Base-by-base conservation (phyloP, 164 flowering plant genomes). In the Berberis thunbergii region DNA sequence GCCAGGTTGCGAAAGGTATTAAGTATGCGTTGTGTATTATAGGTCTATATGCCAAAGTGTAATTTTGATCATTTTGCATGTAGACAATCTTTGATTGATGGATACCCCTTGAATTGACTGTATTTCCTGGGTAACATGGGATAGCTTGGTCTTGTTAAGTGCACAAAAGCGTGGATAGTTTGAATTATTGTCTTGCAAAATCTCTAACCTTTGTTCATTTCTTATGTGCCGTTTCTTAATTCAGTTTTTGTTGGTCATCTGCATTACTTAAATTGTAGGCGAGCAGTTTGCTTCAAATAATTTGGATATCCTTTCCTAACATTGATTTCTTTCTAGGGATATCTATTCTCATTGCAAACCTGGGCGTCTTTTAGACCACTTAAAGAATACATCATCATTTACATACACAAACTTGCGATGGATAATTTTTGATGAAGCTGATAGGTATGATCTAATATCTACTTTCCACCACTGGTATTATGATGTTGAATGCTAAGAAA, bases 341-440 rank as follows among this genome's bases (percentile, higher is more conserved):
- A 80, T 83, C 96, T 38, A 76, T 94, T 62, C 96, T 94, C 60
- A 79, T 91, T 79, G 95, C 97, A 62, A 94, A 58, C 97, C 99
- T 66, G 99, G 99, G 55, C 96, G 99, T 50, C 93, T 94, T 65
- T 76, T 94, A 78, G 97, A 94, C 77, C 99, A 94, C 75, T 76
- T 94, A 61, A 91, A 83, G 79, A 78, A 91, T 61, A 91, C 99
- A 55, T 57, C 87, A 68, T 91, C 97, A 2, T 94, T 94, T 67
- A 2, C 70, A 59, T 80, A 83, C 64, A 58, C 67, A 49, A 91
- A 89, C 65, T 63, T 94, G 74, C 96, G 82, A 26, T 91, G 96
- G 96, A 79, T 94, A 54, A 76, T 94, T 58, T 91, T 94, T 81
- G 99, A 94, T 78, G 99, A 94, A 76, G 97, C 99, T 43, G 99